Conservation (phyloP, 331 rosid species). For the Rosa hybrid region DNA sequence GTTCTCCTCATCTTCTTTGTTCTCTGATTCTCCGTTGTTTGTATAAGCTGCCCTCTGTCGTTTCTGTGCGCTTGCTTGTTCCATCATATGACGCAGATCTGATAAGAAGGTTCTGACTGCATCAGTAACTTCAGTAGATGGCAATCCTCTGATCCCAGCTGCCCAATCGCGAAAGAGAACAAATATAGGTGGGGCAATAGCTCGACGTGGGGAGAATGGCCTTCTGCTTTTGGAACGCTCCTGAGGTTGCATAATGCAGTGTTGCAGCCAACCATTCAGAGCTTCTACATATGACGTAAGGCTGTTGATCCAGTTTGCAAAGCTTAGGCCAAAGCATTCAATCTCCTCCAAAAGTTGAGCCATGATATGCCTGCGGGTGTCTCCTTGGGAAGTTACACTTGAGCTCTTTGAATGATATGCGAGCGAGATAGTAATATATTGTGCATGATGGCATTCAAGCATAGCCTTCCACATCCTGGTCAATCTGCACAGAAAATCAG, state of each 20-base stretch:
- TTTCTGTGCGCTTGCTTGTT: constrained; percentile 46
- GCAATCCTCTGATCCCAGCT: constrained; percentile 68
- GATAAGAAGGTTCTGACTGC: constrained; percentile 68
- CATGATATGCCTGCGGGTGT: constrained; percentile 50
- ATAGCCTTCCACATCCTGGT: constrained; percentile 95
- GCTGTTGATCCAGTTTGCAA: constrained; percentile 94
- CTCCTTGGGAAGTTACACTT: constrained; percentile 56
- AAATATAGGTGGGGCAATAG: constrained; percentile 84
- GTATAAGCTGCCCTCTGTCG: constrained; percentile 43
- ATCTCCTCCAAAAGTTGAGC: constrained; percentile 67
- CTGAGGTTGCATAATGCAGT: constrained; percentile 67
- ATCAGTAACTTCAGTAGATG: constrained; percentile 66
- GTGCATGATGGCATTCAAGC: constrained; percentile 98
- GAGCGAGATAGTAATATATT: constrained; percentile 92
- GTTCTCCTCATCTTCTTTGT: constrained; percentile 45
- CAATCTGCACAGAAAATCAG: constrained; percentile 48
- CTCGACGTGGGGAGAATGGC: constrained; percentile 87
- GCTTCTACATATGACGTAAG: constrained; percentile 83
- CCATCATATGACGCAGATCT: constrained; percentile 52
- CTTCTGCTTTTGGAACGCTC: constrained; percentile 66
- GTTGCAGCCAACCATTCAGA: constrained; percentile 82
- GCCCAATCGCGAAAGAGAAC: constrained; percentile 84
- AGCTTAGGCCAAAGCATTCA: constrained; percentile 85
- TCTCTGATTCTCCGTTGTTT: constrained; percentile 44
- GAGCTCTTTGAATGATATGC: constrained; percentile 85